Evolutionary conservation across 2,329 filamentous ascomycete genomes (phyloP).

Genomic region (Scedosporium boydii): DNA sequence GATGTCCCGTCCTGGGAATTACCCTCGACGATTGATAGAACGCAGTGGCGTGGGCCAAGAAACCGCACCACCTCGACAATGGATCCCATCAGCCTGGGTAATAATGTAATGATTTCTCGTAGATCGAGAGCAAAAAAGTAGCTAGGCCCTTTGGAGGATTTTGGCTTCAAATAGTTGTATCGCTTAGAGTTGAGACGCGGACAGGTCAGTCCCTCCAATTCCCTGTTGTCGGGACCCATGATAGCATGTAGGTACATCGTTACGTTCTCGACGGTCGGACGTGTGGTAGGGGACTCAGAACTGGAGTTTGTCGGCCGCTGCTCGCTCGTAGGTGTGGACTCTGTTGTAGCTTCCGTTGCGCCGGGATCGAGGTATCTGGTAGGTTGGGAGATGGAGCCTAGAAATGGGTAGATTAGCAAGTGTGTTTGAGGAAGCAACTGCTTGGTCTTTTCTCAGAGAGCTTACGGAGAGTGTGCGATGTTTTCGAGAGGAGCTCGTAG

Average conservation of each 20-base stretch:
- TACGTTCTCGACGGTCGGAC: background rate
- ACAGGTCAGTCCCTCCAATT: slow-evolving; percentile 18
- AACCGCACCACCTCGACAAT: slow-evolving; percentile 38
- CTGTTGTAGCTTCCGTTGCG: background rate
- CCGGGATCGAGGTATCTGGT: background rate
- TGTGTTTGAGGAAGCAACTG: too few relatives aligned
- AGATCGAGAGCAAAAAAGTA: slow-evolving; percentile 7
- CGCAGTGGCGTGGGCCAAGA: slow-evolving; percentile 37
- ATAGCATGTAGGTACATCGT: slow-evolving; percentile 18
- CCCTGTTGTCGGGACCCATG: slow-evolving; percentile 15
- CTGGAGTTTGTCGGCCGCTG: background rate
- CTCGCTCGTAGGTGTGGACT: background rate
- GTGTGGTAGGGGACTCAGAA: background rate
- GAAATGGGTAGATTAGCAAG: background rate
- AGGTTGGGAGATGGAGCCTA: background rate
- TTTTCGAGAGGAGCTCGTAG: background rate
- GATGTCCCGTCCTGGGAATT: slow-evolving; percentile 41
- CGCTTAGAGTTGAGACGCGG: slow-evolving; percentile 10
- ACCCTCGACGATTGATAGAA: slow-evolving; percentile 42
- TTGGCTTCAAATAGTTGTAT: slow-evolving; percentile 1
- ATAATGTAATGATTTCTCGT: background rate
- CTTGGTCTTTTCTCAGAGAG: too few relatives aligned
- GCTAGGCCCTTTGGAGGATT: background rate
- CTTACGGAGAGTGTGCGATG: background rate
- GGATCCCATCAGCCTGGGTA: slow-evolving; percentile 25